phyloP scores from a whole-genome alignment of 345 rosid species.

The Microthlaspi erraticum region DNA sequence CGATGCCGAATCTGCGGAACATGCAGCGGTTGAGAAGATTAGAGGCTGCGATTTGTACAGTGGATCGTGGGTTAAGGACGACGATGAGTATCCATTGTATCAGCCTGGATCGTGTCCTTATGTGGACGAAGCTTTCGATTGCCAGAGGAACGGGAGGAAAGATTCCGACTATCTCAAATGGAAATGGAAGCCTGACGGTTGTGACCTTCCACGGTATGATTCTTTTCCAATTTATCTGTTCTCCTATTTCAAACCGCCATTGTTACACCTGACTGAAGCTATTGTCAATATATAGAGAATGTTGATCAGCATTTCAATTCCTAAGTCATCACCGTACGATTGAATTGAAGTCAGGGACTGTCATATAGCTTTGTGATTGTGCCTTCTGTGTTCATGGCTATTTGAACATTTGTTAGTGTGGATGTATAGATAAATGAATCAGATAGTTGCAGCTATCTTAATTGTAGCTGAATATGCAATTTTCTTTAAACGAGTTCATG shows the following conservation, averaged over 20 bases:
- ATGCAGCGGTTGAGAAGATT: slow-evolving; percentile 39
- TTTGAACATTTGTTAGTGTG: neutral
- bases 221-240: neutral
- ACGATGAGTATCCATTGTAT: slow-evolving; percentile 66
- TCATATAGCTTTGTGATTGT: slow-evolving; percentile 6
- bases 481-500: neutral
- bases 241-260: slow-evolving; percentile 20
- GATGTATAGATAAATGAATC: slow-evolving; percentile 1
- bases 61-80: slow-evolving; percentile 84
- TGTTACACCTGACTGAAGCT: slow-evolving; percentile 15
- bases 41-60: slow-evolving; percentile 69
- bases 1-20: slow-evolving; percentile 35
- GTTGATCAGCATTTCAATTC: slow-evolving; percentile 5
- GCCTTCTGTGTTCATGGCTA: no score
- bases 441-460: neutral
- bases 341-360: neutral
- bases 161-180: slow-evolving; percentile 76
- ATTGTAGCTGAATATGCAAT: neutral
- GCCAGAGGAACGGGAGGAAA: slow-evolving; percentile 76
- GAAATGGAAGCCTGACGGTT: slow-evolving; percentile 94
- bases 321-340: neutral
- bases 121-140: slow-evolving; percentile 89
- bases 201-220: slow-evolving; percentile 72
- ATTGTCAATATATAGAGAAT: neutral
- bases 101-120: slow-evolving; percentile 84